Evolutionary conservation across 2,329 filamentous ascomycete species (phyloP).

Genomic region (Aureobasidium subglaciale): DNA sequence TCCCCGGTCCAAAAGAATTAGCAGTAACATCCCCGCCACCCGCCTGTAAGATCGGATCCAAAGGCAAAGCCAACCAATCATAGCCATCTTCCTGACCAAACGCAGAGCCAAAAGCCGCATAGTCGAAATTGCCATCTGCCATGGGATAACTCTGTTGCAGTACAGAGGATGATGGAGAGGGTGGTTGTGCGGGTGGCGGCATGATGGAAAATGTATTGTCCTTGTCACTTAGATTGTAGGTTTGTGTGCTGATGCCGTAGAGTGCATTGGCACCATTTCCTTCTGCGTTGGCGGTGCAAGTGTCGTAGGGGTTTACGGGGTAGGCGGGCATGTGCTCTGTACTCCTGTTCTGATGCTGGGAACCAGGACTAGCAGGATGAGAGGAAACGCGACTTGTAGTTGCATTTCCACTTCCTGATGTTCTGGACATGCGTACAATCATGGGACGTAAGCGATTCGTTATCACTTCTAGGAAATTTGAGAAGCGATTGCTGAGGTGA

Average conservation of each 20-base stretch:
- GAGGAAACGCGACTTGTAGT: background rate
- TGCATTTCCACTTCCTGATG: slow-evolving; percentile 36
- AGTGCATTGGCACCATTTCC: slow-evolving; percentile 25
- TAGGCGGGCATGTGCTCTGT: background rate
- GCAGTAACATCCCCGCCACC: slow-evolving; percentile 52
- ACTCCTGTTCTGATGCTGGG: background rate
- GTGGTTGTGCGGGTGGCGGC: slow-evolving; percentile 36
- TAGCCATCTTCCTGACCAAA: slow-evolving; percentile 19
- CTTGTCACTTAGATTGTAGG: slow-evolving; percentile 36
- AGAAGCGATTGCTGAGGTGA: slow-evolving; percentile 76
- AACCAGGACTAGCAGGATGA: background rate
- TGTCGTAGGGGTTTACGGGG: background rate
- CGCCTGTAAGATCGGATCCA: slow-evolving; percentile 53
- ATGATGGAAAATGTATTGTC: slow-evolving; percentile 39
- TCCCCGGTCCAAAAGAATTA: slow-evolving; percentile 55
- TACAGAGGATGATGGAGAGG: slow-evolving; percentile 7
- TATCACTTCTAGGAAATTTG: slow-evolving; percentile 71
- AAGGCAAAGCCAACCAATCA: slow-evolving; percentile 55
- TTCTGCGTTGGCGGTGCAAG: background rate
- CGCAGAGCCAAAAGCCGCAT: slow-evolving; percentile 14
- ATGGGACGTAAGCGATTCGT: slow-evolving; percentile 66
- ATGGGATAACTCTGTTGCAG: no score
- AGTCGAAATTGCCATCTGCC: no score
- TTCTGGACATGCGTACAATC: slow-evolving; percentile 53
- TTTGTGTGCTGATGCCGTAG: slow-evolving; percentile 38